Evolutionary conservation across 1,284 basidiomycete species (phyloP).

Genomic region (Ustilago esculenta): DNA sequence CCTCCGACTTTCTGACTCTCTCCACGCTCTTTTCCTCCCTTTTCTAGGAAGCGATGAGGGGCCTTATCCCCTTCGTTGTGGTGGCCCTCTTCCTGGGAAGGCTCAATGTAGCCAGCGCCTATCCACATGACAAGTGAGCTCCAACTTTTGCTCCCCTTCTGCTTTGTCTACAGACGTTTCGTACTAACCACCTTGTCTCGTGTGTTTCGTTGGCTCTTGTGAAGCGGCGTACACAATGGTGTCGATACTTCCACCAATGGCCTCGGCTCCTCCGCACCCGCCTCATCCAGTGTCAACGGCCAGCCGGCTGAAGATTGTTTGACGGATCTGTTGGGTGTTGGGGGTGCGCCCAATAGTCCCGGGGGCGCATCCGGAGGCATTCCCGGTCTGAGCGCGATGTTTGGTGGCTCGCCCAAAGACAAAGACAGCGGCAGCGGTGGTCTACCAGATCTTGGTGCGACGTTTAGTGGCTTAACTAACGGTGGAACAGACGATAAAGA

Average conservation of each 20-base stretch:
- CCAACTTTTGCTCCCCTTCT: background rate
- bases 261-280: background rate
- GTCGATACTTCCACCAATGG: too few relatives aligned
- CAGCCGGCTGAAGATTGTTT: constrained; percentile 15
- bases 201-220: too few relatives aligned
- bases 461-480: too few relatives aligned
- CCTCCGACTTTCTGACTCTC: background rate
- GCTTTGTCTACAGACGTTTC: background rate
- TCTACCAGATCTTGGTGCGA: too few relatives aligned
- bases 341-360: too few relatives aligned
- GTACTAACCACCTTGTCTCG: too few relatives aligned
- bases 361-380: too few relatives aligned
- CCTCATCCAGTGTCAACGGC: background rate
- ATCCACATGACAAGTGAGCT: constrained; percentile 15
- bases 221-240: too few relatives aligned
- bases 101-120: constrained; percentile 6
- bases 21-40: background rate
- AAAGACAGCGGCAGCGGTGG: too few relatives aligned
- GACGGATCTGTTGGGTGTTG: background rate
- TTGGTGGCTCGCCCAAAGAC: too few relatives aligned
- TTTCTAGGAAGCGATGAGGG: constrained; percentile 7
- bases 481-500: too few relatives aligned
- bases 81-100: constrained; percentile 12
- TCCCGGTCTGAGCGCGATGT: too few relatives aligned
- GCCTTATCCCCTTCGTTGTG: constrained; percentile 6